phyloP scores from a whole-genome alignment of 1,139 yeast genomes.

The Lizanozyma gosingica region DNA sequence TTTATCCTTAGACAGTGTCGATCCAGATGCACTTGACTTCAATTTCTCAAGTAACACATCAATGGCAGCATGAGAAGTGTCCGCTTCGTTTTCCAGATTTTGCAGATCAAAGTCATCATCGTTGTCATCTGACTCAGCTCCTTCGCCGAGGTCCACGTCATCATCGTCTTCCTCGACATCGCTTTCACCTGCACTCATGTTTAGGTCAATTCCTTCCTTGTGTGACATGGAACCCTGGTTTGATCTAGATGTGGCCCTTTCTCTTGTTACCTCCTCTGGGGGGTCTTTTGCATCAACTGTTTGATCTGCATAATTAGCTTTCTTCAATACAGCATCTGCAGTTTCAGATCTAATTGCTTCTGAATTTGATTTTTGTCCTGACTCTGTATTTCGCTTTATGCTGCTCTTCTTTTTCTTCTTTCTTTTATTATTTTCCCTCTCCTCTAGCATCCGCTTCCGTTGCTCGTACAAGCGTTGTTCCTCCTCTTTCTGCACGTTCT shows the following conservation, averaged over 20 bases:
- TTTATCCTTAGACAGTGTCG: slow-evolving; percentile 13
- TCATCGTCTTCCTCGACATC: slow-evolving; percentile 7
- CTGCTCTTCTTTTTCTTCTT: slow-evolving; percentile 6
- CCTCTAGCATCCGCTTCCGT: slow-evolving; percentile 27
- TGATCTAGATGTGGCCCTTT: not conserved
- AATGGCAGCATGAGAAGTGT: slow-evolving; percentile 21
- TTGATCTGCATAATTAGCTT: not conserved
- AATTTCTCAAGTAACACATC: slow-evolving; percentile 31
- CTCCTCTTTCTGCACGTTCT: slow-evolving; percentile 39
- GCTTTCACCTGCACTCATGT: slow-evolving; percentile 4
- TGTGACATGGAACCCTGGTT: not conserved
- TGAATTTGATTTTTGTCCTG: not conserved
- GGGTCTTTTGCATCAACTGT: not conserved
- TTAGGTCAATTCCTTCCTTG: not conserved
- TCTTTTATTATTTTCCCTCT: slow-evolving; percentile 5
- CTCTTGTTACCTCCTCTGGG: too few species aligned
- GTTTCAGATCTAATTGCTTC: slow-evolving; percentile 6
- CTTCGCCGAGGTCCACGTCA: slow-evolving; percentile 10
- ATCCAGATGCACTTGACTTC: slow-evolving; percentile 22
- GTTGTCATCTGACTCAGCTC: slow-evolving; percentile 6
- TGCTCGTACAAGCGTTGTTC: slow-evolving; percentile 33
- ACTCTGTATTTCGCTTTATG: slow-evolving; percentile 5
- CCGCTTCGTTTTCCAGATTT: slow-evolving; percentile 9
- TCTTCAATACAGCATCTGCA: slow-evolving; percentile 3
- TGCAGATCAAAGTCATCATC: slow-evolving; percentile 7